Base-by-base conservation (phyloP, 2,329 filamentous ascomycete genomes). In the Aspergillus sp. region DNA sequence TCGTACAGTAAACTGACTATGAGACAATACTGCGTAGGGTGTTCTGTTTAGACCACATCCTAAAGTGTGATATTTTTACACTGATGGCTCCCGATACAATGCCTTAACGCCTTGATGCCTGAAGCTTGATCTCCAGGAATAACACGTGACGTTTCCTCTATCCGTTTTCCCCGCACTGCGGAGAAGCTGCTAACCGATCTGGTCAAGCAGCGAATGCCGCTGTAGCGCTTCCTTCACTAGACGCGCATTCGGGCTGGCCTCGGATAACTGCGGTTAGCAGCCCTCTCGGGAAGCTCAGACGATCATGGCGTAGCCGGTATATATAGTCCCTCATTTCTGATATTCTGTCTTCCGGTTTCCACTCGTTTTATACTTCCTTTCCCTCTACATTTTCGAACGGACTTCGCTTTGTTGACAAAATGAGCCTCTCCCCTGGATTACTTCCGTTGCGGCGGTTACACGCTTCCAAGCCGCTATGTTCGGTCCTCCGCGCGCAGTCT, bases 401-500 rank as follows among this genome's bases (percentile, higher is more conserved):
- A 12, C 9, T n/a, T 41, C 19, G 35, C 10, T 17, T 12, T 17
- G 23, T 27, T 37, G 20, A 48, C 17, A 50, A 32, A 20, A 59
- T 59, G 57, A 53, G 49, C 39, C 20, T 52, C 27, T 41, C 51
- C 23, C 37, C 44, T 46, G 50, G 49, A 12, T 17, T 53, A 6
- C 52, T 53, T 33, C 48, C 49, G 19, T 17, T 46, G 45, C 51
- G 53, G 47, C 53, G 53, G 38, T 27, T 41, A 17, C 30, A 46
- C 19, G 38, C 44, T 13, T 39, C 51, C 12, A 57, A 42, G 35
- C 42, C 49, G 33, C 20, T 39, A 23, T 43, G 23, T 4, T 33
- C 38, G 35, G n/a, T 44, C 15, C 47, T 37, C 22, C 46, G 32
- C 7, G 20, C 35, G 37, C 49, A 27, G 25, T 41, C 25, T 2